Evolutionary conservation across 2,329 filamentous ascomycete genomes (phyloP).

Genomic region (Arachnopeziza araneosa): DNA sequence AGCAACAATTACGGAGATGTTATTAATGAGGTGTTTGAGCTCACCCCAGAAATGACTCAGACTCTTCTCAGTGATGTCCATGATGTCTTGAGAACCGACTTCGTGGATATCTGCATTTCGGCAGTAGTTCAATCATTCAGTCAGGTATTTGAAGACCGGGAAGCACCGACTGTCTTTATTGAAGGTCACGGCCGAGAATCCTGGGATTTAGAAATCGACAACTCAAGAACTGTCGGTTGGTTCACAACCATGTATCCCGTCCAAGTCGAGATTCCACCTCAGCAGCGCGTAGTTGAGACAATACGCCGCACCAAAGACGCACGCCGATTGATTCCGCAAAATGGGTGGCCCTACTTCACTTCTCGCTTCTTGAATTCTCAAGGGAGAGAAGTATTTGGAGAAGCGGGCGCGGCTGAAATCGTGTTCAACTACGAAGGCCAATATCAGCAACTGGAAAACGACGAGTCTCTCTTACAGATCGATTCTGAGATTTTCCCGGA

Average conservation of each 20-base stretch:
- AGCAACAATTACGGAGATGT: background rate
- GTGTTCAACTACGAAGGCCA: slow-evolving; percentile 28
- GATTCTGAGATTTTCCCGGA: no score
- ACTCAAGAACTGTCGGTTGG: slow-evolving; percentile 40
- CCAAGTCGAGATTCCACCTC: background rate
- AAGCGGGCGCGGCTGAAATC: no score
- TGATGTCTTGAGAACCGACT: slow-evolving; percentile 30
- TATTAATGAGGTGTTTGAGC: background rate
- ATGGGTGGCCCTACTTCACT: slow-evolving; percentile 37
- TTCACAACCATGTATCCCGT: slow-evolving; percentile 34
- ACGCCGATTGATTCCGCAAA: slow-evolving; percentile 19
- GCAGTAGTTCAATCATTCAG: slow-evolving; percentile 33
- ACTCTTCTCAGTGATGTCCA: background rate
- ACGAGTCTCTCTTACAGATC: no score
- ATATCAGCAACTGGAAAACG: slow-evolving; percentile 13
- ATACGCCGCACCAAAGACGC: slow-evolving; percentile 32
- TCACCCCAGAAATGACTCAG: background rate
- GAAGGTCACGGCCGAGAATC: slow-evolving; percentile 40
- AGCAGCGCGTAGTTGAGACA: background rate
- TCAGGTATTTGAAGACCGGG: slow-evolving; percentile 34
- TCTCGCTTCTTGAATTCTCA: slow-evolving; percentile 29
- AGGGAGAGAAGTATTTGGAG: no score
- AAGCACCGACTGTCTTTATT: slow-evolving; percentile 33
- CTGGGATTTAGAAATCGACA: slow-evolving; percentile 30
- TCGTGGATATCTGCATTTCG: slow-evolving; percentile 36